Base-by-base conservation (phyloP, 148 eudicot species). In the Selenicereus undatus region DNA sequence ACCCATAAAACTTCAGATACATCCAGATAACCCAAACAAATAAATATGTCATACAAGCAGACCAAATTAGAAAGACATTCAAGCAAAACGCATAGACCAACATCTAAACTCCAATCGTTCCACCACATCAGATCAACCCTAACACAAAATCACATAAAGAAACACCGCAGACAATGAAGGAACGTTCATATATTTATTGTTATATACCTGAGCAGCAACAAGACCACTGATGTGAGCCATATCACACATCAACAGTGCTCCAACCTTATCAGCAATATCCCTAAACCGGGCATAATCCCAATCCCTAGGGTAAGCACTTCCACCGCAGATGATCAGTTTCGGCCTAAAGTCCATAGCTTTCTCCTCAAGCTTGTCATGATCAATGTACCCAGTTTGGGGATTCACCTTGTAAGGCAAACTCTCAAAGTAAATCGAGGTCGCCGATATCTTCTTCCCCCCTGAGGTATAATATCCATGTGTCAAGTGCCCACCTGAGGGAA, bases 211-310 rank as follows among this genome's bases (percentile, higher is more conserved):
- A 76, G 99, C 98, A 88, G 99, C 99, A 85, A 96, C 98, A 85
- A 96, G 98, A 24, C 99, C 99, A 88, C 98, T 93, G 58, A 96
- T 96, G 75, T 96, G 99, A 77, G 99, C 98, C 99, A 96, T 96
- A 82, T 96, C 99, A 85, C 98, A 93, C 0, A 96, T 88, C 93
- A 96, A 89, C 76, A 92, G 86, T 0, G 99, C 98, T 0, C 98
- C 98, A 77, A 88, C 81, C 83, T 96, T 96, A 66, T 96, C 99
- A 54, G 98, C 97, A 83, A 96, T 77, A 21, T 85, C 76, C 72
- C 93, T 88, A 74, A 95, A 88, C 78, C 83, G 82, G 9, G 85
- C 83, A 79, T 96, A 96, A 82, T 96, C 99, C 98, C 98, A 96
- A 76, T 93, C 97, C 82, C 99, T 89, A 9, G 99, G 98, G 32